Conservation (phyloP, 352 stramenopile species). For the Phytopythium boreale region DNA sequence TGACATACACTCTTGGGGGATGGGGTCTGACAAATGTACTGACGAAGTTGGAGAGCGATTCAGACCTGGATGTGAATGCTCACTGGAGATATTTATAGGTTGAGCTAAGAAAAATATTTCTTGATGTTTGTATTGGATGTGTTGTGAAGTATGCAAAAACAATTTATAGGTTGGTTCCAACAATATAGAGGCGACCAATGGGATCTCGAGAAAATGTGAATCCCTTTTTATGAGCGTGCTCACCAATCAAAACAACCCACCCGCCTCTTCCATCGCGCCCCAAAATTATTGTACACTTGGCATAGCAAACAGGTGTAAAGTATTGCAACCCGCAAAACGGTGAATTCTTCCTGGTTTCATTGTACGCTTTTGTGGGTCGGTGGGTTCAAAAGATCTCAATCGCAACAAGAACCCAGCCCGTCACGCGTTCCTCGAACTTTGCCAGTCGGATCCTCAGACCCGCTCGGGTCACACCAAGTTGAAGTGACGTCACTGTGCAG, state of each 20-base stretch:
- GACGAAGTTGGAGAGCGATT: not conserved
- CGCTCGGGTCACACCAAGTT: too few relatives aligned
- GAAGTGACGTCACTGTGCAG: too few relatives aligned
- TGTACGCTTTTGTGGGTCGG: too few relatives aligned
- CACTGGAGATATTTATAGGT: not conserved
- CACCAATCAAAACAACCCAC: not conserved
- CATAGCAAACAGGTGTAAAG: too few relatives aligned
- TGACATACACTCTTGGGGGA: not conserved
- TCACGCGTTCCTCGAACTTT: too few relatives aligned
- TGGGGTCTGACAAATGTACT: not conserved
- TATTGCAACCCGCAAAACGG: too few relatives aligned
- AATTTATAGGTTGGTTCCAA: not conserved
- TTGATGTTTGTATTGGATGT: not conserved
- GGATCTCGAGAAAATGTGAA: not conserved
- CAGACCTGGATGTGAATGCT: too few relatives aligned
- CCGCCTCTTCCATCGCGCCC: not conserved
- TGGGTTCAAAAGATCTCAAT: too few relatives aligned
- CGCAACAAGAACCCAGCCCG: too few relatives aligned
- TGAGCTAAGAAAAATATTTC: not conserved
- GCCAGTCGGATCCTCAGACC: too few relatives aligned
- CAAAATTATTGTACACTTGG: not conserved
- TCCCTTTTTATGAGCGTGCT: not conserved
- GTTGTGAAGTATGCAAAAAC: too few relatives aligned
- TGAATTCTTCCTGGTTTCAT: too few relatives aligned
- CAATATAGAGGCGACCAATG: not conserved